Evolutionary conservation across 2,329 filamentous ascomycete species (phyloP).

Genomic region (Rhynchosporium secalis): DNA sequence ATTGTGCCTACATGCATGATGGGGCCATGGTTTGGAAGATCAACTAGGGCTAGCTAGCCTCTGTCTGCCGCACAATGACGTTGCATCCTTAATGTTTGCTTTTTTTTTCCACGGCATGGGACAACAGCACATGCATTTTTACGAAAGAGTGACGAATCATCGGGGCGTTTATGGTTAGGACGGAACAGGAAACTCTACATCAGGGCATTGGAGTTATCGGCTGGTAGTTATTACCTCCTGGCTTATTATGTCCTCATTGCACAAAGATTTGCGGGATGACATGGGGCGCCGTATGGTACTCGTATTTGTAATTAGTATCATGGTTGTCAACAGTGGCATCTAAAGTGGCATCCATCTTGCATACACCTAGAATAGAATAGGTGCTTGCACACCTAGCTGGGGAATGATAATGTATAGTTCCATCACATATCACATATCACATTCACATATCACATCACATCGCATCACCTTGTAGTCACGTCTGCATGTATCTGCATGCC

Average conservation of each 20-base stretch:
- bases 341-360: not conserved
- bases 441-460: slow-evolving; percentile 10
- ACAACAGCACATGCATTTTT: slow-evolving; percentile 11
- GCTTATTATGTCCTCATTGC: not conserved
- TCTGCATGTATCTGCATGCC: not conserved
- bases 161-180: not conserved
- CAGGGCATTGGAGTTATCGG: slow-evolving; percentile 10
- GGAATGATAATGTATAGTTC: slow-evolving; percentile 12
- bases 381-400: not conserved
- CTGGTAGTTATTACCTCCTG: slow-evolving; percentile 1
- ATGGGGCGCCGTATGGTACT: not conserved
- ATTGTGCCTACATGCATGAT: not conserved
- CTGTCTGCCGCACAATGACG: not conserved
- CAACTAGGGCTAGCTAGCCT: not conserved
- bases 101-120: slow-evolving; percentile 1
- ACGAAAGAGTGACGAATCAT: not conserved
- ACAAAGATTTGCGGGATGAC: not conserved
- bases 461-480: not conserved
- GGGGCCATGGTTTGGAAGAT: not conserved
- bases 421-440: slow-evolving; percentile 4
- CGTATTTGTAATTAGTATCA: slow-evolving; percentile 7
- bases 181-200: not conserved
- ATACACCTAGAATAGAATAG: not conserved
- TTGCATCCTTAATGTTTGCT: not conserved
- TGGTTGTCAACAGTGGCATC: not conserved